Base-by-base conservation (phyloP, 2,329 filamentous ascomycete species). In the Fusarium sp. region DNA sequence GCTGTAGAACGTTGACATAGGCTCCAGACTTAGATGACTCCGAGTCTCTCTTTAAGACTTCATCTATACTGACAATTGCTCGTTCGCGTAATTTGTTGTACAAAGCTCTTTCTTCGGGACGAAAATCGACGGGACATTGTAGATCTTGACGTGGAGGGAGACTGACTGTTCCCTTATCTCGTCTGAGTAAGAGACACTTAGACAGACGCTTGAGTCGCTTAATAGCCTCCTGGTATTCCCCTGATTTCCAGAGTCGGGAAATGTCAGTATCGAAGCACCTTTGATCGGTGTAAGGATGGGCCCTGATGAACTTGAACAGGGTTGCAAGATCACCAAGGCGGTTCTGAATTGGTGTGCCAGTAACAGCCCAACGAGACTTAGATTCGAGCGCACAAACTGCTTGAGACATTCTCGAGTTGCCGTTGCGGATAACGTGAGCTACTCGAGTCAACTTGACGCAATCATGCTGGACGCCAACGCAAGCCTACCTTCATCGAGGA, bases 311-410 rank as follows among this genome's bases (percentile, higher is more conserved):
- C 24, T 77, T 78, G 1, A 85, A 69, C 0, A 85, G 73, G 2
- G 76, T 74, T 0, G 77, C 74, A 7, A 85, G 73, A 45, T 85
- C 83, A 2, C 69, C 69, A 0, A 83, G 72, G 0, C 72, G 72
- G 45, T 85, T 86, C 43, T 85, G 83, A 1, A 86, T 80, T 0
- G 83, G 83, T 0, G 83, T 85, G 0, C 83, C 83, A 0, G 81
- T 84, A 0, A 85, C 77, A 2, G 79, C 80, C 83, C 83, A 85
- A 7, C 83, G 76, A 3, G 71, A 73, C 17, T 65, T 61, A 0
- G 79, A 73, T 0, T 79, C 61, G 1, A 86, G 72, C 3, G 73
- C 73, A 30, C 76, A 82, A 1, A 80, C 69, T 2, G 81, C 80
- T 49, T 20, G 72, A 6, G 68, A 57, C 52, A 69, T 71, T 6